Conservation (phyloP, 1,284 basidiomycete species). For the Amylostereum areolatum region DNA sequence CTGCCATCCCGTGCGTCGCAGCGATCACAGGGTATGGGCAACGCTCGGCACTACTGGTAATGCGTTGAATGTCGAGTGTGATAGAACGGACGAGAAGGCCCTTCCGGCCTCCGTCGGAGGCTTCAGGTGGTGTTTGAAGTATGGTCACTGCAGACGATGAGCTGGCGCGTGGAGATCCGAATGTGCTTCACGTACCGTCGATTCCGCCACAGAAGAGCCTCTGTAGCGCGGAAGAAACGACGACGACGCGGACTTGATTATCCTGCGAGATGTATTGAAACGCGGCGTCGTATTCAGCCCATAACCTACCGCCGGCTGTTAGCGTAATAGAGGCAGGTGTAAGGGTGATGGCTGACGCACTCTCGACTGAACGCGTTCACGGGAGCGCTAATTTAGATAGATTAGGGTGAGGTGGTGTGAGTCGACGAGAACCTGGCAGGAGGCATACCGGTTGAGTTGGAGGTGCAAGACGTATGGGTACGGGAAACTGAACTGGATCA, state of each 20-base stretch:
- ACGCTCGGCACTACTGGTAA: constrained; percentile 65
- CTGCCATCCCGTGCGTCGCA: constrained; percentile 71
- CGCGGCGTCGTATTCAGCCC: constrained; percentile 59
- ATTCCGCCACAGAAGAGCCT: constrained; percentile 80
- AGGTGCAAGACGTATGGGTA: constrained; percentile 10
- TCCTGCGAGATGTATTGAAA: constrained; percentile 55
- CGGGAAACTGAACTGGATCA: constrained; percentile 10
- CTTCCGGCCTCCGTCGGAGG: constrained; percentile 42
- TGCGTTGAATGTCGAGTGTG: constrained; percentile 67
- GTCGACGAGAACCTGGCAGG: not conserved
- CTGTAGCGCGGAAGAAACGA: constrained; percentile 63
- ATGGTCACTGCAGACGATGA: constrained; percentile 24
- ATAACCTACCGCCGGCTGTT: constrained; percentile 44
- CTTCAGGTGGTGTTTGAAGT: constrained; percentile 18
- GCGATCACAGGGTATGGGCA: constrained; percentile 82
- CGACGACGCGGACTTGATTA: constrained; percentile 60
- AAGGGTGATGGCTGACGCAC: constrained; percentile 2
- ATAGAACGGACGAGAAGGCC: constrained; percentile 44
- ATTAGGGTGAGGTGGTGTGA: not conserved
- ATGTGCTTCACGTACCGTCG: constrained; percentile 51
- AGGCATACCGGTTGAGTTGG: constrained; percentile 10
- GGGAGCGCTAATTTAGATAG: constrained; percentile 5
- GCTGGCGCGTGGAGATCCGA: constrained; percentile 3
- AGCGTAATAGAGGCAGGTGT: not conserved
- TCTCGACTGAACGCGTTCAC: constrained; percentile 11